Base-by-base conservation (phyloP, 2,329 filamentous ascomycete genomes). In the Diplodia corticola region DNA sequence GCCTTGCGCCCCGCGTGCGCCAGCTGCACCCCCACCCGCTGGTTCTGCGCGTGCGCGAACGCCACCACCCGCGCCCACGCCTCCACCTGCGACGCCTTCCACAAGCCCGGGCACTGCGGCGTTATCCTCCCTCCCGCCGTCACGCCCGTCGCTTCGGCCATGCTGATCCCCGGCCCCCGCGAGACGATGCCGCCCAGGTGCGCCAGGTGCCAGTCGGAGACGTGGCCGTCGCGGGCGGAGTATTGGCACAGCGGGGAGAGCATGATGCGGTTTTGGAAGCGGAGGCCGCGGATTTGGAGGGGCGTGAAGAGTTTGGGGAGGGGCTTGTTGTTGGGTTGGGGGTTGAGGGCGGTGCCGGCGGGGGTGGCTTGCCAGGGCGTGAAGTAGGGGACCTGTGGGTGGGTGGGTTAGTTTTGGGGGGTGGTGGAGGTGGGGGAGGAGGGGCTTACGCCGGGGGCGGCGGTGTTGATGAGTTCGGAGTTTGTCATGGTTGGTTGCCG, bases 21-120 rank as follows among this genome's bases (percentile, higher is more conserved):
- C 3, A 96, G 83, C 80, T 97, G 93, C 68, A 96, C 89, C 61
- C 86, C 92, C 61, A 91, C 87, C 69, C 90, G 87, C 73, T 92
- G 89, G 74, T 84, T 85, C 78, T 96, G 93, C 28, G 85, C 87
- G 80, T 96, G 92, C 1, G 90, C 86, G 69, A 93, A 96, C 68
- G 96, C 91, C 46, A 88, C 86, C 55, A 94, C 85, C 67, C 86
- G 85, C 74, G 84, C 85, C 66, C 96, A 80, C 0, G 89, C 88
- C 69, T 85, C 89, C 68, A 93, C 89, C 76, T 97, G 93, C 37
- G 84, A 87, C 76, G 97, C 93, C 68, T 90, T 84, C 93, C 93
- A 97, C 7, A 97, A 80, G 0, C 93, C 92, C 13, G 82, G 80
- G 75, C 94, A 91, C 75, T 94, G 84, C 0, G 92, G 92, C 0